Conservation (phyloP, 2,329 filamentous ascomycete genomes). For the Trichoderma atroviride region DNA sequence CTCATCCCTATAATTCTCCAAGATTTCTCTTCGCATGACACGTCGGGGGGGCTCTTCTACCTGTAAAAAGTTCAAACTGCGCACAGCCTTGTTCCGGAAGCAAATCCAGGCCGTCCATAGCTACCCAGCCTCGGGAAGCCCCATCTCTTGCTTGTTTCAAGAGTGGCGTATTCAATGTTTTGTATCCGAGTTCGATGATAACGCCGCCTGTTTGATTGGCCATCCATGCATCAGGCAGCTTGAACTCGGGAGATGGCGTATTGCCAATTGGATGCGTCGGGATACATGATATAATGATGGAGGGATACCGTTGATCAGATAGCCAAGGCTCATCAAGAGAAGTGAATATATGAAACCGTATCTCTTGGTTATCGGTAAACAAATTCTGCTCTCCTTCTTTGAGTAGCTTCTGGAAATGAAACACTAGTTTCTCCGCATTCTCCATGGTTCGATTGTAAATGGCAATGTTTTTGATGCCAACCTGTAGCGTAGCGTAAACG, state of each 20-base stretch:
- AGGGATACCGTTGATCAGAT: conserved; percentile 10
- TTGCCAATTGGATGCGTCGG: conserved; percentile 20
- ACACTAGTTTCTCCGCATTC: conserved; percentile 11
- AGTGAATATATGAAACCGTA: conserved; percentile 2
- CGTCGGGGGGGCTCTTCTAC: conserved; percentile 17
- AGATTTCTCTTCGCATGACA: conserved; percentile 21
- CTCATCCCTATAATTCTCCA: conserved; percentile 22
- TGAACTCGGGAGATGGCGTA: conserved; percentile 17
- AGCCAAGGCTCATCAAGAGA: conserved; percentile 9
- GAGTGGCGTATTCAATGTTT: conserved; percentile 18
- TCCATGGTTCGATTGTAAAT: conserved; percentile 10
- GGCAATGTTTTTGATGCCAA: conserved; percentile 17
- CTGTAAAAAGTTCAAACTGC: conserved; percentile 20
- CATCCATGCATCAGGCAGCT: conserved; percentile 9
- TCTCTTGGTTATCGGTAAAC: not conserved
- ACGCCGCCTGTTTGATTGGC: conserved; percentile 13
- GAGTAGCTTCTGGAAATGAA: conserved; percentile 10
- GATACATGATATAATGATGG: conserved; percentile 15
- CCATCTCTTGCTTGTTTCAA: conserved; percentile 15
- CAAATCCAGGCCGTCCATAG: conserved; percentile 16
- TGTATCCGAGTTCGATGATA: conserved; percentile 18
- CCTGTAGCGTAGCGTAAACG: conserved; percentile 18
- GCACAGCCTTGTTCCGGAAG: conserved; percentile 20
- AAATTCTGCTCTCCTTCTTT: not conserved
- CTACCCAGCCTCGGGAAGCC: conserved; percentile 17